Evolutionary conservation across 805 yeast species (phyloP), one percentile per base, ranked within the genome.

Genomic region (Kodamaea sagamina): DNA sequence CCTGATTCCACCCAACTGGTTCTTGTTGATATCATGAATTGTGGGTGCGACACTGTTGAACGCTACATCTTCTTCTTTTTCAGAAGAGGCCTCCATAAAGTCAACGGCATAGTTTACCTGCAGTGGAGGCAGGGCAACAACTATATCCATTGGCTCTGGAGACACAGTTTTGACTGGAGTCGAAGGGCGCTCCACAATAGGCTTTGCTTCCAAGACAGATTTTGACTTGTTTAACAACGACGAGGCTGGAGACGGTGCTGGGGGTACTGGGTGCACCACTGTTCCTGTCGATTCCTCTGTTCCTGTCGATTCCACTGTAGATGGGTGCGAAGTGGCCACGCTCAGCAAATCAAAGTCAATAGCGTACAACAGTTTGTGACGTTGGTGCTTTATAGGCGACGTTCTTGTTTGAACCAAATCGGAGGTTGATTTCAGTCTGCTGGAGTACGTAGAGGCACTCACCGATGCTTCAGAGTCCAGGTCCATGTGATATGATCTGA

Each of bases 341-440:
- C 37, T 32, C 42, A 6, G 29, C 32, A 32, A 15, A 16, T 50
- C 48, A 13, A 49, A 51, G 34, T 58, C 56, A 32, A 71, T 67
- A 42, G 57, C 60, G 41, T 58, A 63, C 71, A 70, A 58, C 2
- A 73, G 68, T 37, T 63, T 62, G 41, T 65, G 67, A 24, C 76
- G 65, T n/a, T 62, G 47, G 41, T 71, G 76, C 27, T 64, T 61
- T 18, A 50, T 49, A 4, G 62, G 62, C 8, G 63, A 53, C n/a
- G 32, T 25, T 8, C 43, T 27, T 18, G 43, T n/a, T 10, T 45
- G 40, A 4, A 10, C 19, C 29, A 59, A 46, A 35, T 51, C 49
- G 1, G 63, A 56, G 2, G 59, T 46, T 1, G 65, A 60, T 38
- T 55, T 60, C 19, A 58, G 48, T 27, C 40, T 35, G 19, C 13